Evolutionary conservation across 2,329 filamentous ascomycete genomes (phyloP), one percentile per base, ranked within the genome.

Genomic region (Chrysoporthe puriensis): DNA sequence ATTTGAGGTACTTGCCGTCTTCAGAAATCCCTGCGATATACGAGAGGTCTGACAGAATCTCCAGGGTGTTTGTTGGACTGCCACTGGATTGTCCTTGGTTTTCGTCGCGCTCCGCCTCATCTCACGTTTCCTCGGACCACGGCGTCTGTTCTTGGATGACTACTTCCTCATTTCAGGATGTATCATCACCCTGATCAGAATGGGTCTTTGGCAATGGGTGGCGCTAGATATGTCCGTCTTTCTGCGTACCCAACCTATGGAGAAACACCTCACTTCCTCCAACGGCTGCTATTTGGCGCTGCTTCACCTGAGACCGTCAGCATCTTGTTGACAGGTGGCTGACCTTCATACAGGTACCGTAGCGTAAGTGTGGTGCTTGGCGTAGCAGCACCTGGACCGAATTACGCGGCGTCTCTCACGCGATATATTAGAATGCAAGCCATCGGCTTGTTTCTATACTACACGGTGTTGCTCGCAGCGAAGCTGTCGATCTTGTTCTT

Each of bases 401-500:
- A 14, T 52, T 8, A 26, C 34, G 18, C n/a, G 40, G 5, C 14
- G 14, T 26, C 44, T 7, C 1, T 52, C 11, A 50, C 11, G 4
- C 63, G 56, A 18, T 50, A 50, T 11, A 43, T 60, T 18, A 50
- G 14, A 7, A 48, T 50, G 18, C 56, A 52, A 42, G 26, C 58
- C 9, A 13, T 65, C 40, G n/a, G 40, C 1, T 2, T 50, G 5
- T 3, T 60, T 5, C 50, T 65, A 11, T 65, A 60, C 34, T 60
- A 59, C 16, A 50, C 63, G 0, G 43, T 34, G 9, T n/a, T 65
- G 16, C 8, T 65, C 21, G 6, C 9, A 3, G 44, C 44, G 1
- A 65, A 65, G 46, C 42, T 65, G 4, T 52, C 63, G 8, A 40
- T 65, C 7, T 7, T 65, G 11, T 32, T 65, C n/a, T 65, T 65